Percentiles rank a stretch among this genome's conserved stretches.
Evolutionary conservation across 257 asterid species (phyloP).

Genomic region (Ligustrum vulgare): DNA sequence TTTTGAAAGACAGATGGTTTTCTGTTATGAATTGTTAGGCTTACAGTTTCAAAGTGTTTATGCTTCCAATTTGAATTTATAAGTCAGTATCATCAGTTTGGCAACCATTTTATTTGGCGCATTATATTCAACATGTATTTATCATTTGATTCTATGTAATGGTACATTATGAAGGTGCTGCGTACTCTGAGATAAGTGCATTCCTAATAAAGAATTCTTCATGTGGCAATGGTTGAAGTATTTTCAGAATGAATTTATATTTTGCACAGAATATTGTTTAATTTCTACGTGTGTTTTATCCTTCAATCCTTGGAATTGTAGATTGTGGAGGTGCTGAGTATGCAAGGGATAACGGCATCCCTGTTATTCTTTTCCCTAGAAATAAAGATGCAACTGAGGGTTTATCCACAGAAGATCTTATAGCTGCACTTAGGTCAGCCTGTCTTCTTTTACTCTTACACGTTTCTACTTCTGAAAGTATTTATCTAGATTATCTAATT

Average conservation of each 20-base stretch:
- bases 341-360: slow-evolving; percentile 67
- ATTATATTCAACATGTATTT: not conserved
- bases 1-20: not conserved
- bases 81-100: not conserved
- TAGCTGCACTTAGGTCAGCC: slow-evolving; percentile 54
- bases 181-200: not conserved
- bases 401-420: slow-evolving; percentile 61
- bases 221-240: not conserved
- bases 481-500: not conserved
- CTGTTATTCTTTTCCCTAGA: slow-evolving; percentile 61
- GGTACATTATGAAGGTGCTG: not conserved
- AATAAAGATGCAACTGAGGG: slow-evolving; percentile 44
- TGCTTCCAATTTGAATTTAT: not conserved
- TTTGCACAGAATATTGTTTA: not conserved
- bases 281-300: not conserved
- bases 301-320: slow-evolving; percentile 25
- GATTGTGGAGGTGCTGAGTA: slow-evolving; percentile 92
- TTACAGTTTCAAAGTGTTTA: not conserved
- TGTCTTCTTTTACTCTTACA: not conserved
- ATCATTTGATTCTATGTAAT: not conserved
- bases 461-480: not conserved
- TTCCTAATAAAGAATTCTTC: not conserved
- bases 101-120: not conserved
- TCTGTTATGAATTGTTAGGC: not conserved
- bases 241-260: not conserved